phyloP scores from a whole-genome alignment of 352 stramenopile species.

The Pythium graminicola region DNA sequence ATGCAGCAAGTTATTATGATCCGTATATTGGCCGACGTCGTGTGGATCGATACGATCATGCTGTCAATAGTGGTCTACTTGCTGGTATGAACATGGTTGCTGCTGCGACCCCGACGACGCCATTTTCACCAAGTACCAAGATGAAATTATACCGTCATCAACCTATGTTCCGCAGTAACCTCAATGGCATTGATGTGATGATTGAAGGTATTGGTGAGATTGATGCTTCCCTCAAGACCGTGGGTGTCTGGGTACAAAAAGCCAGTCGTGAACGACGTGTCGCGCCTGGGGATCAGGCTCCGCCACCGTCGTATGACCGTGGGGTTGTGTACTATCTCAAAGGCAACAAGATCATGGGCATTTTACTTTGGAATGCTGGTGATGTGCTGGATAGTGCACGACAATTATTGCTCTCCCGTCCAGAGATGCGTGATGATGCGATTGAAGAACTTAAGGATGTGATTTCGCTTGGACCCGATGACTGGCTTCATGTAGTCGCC shows the following conservation, averaged over 20 bases:
- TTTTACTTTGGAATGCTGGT: constrained; percentile 86
- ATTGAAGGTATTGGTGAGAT: constrained; percentile 86
- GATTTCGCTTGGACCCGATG: constrained; percentile 80
- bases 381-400: constrained; percentile 83
- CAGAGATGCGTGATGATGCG: constrained; percentile 65
- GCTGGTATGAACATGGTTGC: constrained; percentile 66
- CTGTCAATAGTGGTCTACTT: constrained; percentile 86
- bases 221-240: constrained; percentile 59
- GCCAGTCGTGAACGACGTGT: too few species aligned
- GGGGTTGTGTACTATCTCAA: constrained; percentile 90
- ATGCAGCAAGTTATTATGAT: constrained; percentile 88
- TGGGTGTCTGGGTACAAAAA: constrained; percentile 78
- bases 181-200: constrained; percentile 62
- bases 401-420: constrained; percentile 69
- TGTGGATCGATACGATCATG: constrained; percentile 90
- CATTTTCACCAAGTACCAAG: constrained; percentile 26
- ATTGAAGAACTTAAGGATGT: constrained; percentile 70
- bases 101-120: constrained; percentile 45
- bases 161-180: constrained; percentile 79
- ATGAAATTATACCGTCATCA: constrained; percentile 87
- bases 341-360: constrained; percentile 86
- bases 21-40: constrained; percentile 76
- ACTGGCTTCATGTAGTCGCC: constrained; percentile 74
- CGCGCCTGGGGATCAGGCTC: too few species aligned
- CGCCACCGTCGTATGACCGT: constrained; percentile 46